Base-by-base conservation (phyloP, 1,139 yeast species). In the Blastobotrys aristatus region DNA sequence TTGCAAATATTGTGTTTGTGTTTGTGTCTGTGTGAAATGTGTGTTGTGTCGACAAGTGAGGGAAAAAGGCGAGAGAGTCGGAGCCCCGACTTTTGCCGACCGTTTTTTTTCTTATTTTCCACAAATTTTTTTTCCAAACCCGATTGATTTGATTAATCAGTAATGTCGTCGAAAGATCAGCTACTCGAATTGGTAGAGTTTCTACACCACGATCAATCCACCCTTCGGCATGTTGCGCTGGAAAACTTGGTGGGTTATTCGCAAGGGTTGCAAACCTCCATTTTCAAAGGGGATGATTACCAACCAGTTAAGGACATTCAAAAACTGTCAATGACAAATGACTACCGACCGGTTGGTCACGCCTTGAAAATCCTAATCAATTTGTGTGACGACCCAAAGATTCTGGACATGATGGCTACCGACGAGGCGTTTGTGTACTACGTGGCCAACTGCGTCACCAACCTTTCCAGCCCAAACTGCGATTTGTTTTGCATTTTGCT, bases 221-320 rank as follows among this genome's bases (percentile, higher is more conserved):
- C 87, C 7, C 88, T 89, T 27, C 80, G 85, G 49, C 89, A 83
- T 57, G 82, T 90, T 49, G 97, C 97, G 0, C 71, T 90, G 47
- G 94, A 86, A 57, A 82, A 88, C 62, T 68, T 90, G 46, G 90
- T 88, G 13, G 95, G 94, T 1, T 87, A 76, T 64, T 85, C 96
- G 7, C 79, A 80, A 48, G 86, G 87, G 13, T 72, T 82, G 2
- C 77, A 82, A 43, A 80, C 80, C 49, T 71, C 73, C 45, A 73
- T 87, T 30, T 92, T 92, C 71, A 75, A 78, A 53, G 77, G 80
- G 58, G 81, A 85, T 60, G 77, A 85, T 59, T 83, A 75, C 60
- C 77, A 79, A 54, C 85, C 96, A 5, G 77, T 90, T 50, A 73
- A 74, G 45, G 96, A 89, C 65, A 73, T 92, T 60, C 87, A 84